Evolutionary conservation across 345 rosid species (phyloP), one percentile per base, ranked within the genome.

Genomic region (Eucalyptus curtisii): DNA sequence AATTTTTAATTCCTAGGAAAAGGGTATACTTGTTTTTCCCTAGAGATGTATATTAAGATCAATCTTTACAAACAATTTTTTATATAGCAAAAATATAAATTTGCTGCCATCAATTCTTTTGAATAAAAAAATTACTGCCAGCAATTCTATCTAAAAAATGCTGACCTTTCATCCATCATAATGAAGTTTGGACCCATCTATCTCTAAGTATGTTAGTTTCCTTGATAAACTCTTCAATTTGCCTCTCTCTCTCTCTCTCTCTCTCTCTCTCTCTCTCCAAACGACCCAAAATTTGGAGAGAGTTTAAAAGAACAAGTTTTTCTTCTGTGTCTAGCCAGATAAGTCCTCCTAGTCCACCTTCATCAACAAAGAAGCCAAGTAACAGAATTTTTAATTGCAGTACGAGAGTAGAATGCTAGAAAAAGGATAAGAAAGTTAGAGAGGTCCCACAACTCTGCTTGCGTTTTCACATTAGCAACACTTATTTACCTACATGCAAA

Each of bases 191-290:
- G 81, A 71, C 81, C 81, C 45, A 19, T 37, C 8, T 19, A 33
- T 71, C 4, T 71, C 45, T 19, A 71, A 71, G 45, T 71, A 37
- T 71, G 81, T 37, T 19, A 71, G 22, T 33, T 71, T 71, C 81
- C 27, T 37, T 71, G 81, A 71, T 37, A 37, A 71, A 71, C 25
- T 71, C 80, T n/a, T 68, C 44, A 33, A 5, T 68, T 19, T 33
- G 7, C 31, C 33, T 6, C 66, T 25, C 66, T 30, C 57, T 66
- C 11, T 68, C 24, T 31, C 42, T 27, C 55, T 52, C 55, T 50
- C 55, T 53, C 16, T 59, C 16, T 27, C 16, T 12, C 68, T 1
- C 31, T 0, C 8, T 0, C 24, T 0, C 24, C 24, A 64, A 64
- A 64, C 71, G 33, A 68, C 44, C 44, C 44, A 33, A 68, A 68